phyloP scores from a whole-genome alignment of 2,329 filamentous ascomycete species.

The Coleophoma cylindrospora region DNA sequence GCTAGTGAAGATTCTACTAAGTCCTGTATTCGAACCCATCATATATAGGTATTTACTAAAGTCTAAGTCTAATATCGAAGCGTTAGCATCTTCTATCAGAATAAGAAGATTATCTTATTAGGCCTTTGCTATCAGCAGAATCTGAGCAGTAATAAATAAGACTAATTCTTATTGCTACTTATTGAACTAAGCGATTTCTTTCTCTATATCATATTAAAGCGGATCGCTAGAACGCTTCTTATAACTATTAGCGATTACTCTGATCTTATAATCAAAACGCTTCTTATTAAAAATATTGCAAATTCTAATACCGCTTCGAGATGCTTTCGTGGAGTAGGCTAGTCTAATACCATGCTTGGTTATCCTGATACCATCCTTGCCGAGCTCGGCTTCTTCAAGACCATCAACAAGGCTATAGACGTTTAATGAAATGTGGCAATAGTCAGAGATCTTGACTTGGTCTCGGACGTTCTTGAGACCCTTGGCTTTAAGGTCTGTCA shows the following conservation, averaged over 20 bases:
- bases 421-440: constrained; percentile 36
- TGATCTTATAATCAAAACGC: constrained; percentile 59
- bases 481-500: constrained; percentile 54
- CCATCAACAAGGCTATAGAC: constrained; percentile 65
- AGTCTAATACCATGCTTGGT: constrained; percentile 44
- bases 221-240: constrained; percentile 65
- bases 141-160: constrained; percentile 55
- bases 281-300: constrained; percentile 53
- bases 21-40: constrained; percentile 58
- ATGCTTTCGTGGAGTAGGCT: constrained; percentile 55
- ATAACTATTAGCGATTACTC: constrained; percentile 52
- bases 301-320: constrained; percentile 57
- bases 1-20: constrained; percentile 52
- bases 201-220: constrained; percentile 61
- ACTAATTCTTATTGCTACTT: constrained; percentile 50
- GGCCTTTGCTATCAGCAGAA: constrained; percentile 53
- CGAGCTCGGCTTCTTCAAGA: constrained; percentile 52
- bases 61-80: constrained; percentile 60
- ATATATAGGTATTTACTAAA: constrained; percentile 48
- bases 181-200: constrained; percentile 60
- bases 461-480: constrained; percentile 49
- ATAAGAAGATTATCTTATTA: constrained; percentile 55
- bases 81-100: constrained; percentile 58
- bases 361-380: constrained; percentile 36
- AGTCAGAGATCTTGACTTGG: constrained; percentile 35